Base-by-base conservation (phyloP, 2,329 filamentous ascomycete genomes). In the Fusarium sarcochroum region DNA sequence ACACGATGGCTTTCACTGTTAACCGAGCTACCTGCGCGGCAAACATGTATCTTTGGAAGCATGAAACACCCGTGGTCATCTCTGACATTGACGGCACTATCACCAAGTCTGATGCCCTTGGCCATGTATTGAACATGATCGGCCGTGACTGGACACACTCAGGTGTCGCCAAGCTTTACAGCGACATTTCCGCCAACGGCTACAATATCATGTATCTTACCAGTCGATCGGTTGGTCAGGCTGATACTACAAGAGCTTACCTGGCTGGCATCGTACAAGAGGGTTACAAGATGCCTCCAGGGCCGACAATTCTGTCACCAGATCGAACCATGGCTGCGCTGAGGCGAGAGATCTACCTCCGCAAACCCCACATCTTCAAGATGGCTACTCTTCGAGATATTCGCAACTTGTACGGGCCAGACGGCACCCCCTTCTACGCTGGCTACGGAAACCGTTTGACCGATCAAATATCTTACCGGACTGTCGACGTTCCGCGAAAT, bases 171-270 rank as follows among this genome's bases (percentile, higher is more conserved):
- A 99, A 99, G 81, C 86, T 99, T 10, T 99, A 98, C 80, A 96
- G 92, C 48, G 97, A 99, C 72, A 99, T 99, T 71, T 90, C 90
- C 1, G 90, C 91, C 73, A 99, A 99, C 75, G 96, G 96, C 8
- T 99, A 98, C 85, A 98, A 99, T 79, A 97, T 99, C 76, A 94
- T 99, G 87, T 99, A 99, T 77, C 86, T 99, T 45, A 99, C 96
- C 1, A 97, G 93, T 77, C 90, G 96, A 51, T 96, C 93, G 15
- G 94, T 98, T 45, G 97, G 96, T 0, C 94, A 97, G 79, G 93
- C 96, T 17, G 96, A 99, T 79, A 94, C 85, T 0, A 99, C 96
- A 2, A 86, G 96, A 59, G 88, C 93, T 0, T 99, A 99, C 77
- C 85, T 99, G 5, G 91, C 94, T 61, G 94, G 94, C 25, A 93